Conservation (phyloP, 2,329 filamentous ascomycete genomes). For the Cryphonectria japonica region DNA sequence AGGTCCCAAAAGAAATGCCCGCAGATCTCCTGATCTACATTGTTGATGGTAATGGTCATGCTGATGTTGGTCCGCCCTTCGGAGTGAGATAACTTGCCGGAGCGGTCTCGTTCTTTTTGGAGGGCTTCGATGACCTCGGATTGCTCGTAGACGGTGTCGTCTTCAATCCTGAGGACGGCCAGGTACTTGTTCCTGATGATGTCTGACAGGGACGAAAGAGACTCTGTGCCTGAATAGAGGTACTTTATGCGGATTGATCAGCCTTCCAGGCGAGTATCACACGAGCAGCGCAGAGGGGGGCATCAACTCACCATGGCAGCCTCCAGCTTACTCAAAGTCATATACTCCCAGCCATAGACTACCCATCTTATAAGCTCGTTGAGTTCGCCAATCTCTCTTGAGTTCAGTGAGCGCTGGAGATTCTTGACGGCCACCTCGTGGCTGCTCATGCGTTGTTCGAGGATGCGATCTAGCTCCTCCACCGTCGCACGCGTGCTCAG, state of each 20-base stretch:
- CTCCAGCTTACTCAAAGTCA: slow-evolving; percentile 33
- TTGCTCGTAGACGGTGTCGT: slow-evolving; percentile 29
- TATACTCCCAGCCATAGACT: slow-evolving; percentile 25
- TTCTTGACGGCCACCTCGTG: slow-evolving; percentile 34
- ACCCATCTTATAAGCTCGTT: slow-evolving; percentile 37
- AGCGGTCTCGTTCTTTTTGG: slow-evolving; percentile 24
- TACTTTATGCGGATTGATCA: slow-evolving; percentile 23
- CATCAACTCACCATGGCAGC: slow-evolving; percentile 31
- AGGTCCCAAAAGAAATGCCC: slow-evolving; percentile 37
- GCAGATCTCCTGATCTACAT: slow-evolving; percentile 35
- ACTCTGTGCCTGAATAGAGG: slow-evolving; percentile 33
- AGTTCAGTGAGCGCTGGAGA: slow-evolving; percentile 33
- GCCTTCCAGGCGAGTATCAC: neutral
- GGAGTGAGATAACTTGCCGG: slow-evolving; percentile 4
- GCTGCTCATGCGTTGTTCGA: slow-evolving; percentile 32
- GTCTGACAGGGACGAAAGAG: slow-evolving; percentile 30
- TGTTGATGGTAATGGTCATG: slow-evolving; percentile 36
- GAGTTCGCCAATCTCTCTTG: slow-evolving; percentile 34
- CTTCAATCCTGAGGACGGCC: slow-evolving; percentile 32
- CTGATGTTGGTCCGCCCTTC: slow-evolving; percentile 33
- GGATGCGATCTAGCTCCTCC: slow-evolving; percentile 29
- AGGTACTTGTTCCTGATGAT: slow-evolving; percentile 35
- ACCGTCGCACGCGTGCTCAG: slow-evolving; percentile 31
- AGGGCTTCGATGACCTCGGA: slow-evolving; percentile 31
- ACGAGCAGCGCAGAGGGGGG: neutral